Conservation (phyloP, 208 protist genomes). For the Trypanosoma lewisi region DNA sequence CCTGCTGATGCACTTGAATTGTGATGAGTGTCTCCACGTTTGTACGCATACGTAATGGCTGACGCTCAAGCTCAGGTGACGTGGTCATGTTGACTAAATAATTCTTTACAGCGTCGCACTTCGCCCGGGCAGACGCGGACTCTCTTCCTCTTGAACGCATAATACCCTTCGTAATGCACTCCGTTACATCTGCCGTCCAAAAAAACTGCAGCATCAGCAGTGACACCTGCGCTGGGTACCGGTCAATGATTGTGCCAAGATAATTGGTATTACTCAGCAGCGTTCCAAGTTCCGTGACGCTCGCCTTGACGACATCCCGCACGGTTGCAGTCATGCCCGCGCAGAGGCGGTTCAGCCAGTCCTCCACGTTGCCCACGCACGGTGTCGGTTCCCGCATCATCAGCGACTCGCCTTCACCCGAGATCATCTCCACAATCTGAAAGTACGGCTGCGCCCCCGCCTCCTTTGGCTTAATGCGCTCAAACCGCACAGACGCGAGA, state of each 20-base stretch:
- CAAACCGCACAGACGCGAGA: conserved; percentile 89
- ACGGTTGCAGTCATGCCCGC: conserved; percentile 91
- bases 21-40: conserved; percentile 96
- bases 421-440: conserved; percentile 91
- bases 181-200: conserved; percentile 95
- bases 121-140: conserved; percentile 63
- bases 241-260: conserved; percentile 91
- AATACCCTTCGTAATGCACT: conserved; percentile 87
- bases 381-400: conserved; percentile 86
- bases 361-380: conserved; percentile 93
- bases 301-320: conserved; percentile 86
- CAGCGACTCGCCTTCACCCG: conserved; percentile 88
- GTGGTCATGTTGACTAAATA: conserved; percentile 91
- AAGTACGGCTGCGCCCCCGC: conserved; percentile 86
- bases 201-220: conserved; percentile 96
- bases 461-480: conserved; percentile 90
- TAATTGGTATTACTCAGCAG: conserved; percentile 83
- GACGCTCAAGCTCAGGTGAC: conserved; percentile 81
- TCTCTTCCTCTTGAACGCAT: conserved; percentile 82
- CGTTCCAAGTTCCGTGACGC: conserved; percentile 84
- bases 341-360: conserved; percentile 93
- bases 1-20: conserved; percentile 95
- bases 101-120: conserved; percentile 90
- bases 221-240: conserved; percentile 94
- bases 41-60: conserved; percentile 88